Evolutionary conservation across 2,329 filamentous ascomycete genomes (phyloP).

Genomic region (Alternaria sp.): DNA sequence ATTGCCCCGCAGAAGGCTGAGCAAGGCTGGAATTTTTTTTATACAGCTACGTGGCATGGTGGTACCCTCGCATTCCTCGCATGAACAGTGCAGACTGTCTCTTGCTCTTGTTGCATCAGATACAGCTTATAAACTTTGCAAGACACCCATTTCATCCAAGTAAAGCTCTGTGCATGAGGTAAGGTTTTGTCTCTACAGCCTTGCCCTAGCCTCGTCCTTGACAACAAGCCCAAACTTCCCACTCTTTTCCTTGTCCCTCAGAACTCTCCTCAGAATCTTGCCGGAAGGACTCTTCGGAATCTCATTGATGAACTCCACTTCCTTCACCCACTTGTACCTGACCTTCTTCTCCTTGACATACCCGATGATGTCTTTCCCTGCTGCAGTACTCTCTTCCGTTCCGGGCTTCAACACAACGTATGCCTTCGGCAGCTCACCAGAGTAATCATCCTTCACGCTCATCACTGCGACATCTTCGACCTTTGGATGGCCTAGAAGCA

Average conservation of each 20-base stretch:
- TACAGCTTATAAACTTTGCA: no score
- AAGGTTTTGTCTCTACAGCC: constrained; percentile 27
- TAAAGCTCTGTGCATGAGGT: no score
- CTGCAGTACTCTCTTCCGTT: constrained; percentile 30
- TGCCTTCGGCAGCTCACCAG: constrained; percentile 55
- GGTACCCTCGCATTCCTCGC: no score
- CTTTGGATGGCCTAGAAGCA: constrained; percentile 62
- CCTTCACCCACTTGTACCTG: constrained; percentile 55
- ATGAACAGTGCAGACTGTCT: no score
- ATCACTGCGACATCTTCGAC: constrained; percentile 66
- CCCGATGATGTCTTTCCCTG: constrained; percentile 51
- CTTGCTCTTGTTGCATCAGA: no score
- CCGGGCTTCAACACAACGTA: constrained; percentile 52
- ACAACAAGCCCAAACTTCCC: constrained; percentile 32
- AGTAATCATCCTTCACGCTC: constrained; percentile 60
- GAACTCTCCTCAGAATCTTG: constrained; percentile 55
- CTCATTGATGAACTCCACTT: constrained; percentile 54
- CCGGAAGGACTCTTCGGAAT: constrained; percentile 57
- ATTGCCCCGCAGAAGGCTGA: no score
- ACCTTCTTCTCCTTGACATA: constrained; percentile 55
- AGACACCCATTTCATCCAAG: no score
- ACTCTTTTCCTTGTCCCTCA: constrained; percentile 52
- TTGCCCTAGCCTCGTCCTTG: constrained; percentile 41
- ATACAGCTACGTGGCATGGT: no score
- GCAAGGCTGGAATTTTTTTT: no score